Evolutionary conservation across 106 monocot genomes (phyloP), one percentile per base, ranked within the genome.

Genomic region (Narthecium ossifragum): DNA sequence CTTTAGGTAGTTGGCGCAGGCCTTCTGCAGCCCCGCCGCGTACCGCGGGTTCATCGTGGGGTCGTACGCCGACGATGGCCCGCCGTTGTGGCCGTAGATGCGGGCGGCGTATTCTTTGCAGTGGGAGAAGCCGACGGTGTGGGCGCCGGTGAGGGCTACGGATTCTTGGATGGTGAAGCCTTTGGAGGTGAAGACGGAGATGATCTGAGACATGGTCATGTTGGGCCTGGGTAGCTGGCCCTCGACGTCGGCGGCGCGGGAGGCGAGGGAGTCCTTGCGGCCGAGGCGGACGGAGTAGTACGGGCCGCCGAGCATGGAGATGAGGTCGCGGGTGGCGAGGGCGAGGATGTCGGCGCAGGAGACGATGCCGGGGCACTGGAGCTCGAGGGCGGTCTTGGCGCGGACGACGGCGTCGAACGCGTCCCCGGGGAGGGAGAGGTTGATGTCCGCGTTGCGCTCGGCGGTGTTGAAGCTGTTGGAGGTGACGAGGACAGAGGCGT

Each of bases 101-200:
- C 82, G 53, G 34, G 13, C 23, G 6, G 82, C 79, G 63, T 79
- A 88, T 62, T 88, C 82, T 48, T 67, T 75, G 79, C 87, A 87
- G 72, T 87, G 87, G 31, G 87, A 76, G 72, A 88, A 88, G 2
- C 87, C 87, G 39, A 88, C 82, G 51, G 87, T 88, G 76, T 88
- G 87, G 48, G 87, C 87, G 46, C 87, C 87, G 58, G 79, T 46
- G 39, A 88, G 82, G 24, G 79, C 87, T 26, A 88, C 82, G 56
- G 72, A 34, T 37, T 88, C 87, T 22, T 62, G 75, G 13, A 53
- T 20, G 2, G 79, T 55, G 72, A 82, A 82, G 2, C 79, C 73
- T 17, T 76, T 72, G 38, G 50, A 20, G 7, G 65, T 29, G 66
- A 88, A 88, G 29, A 73, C 24, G 26, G 28, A 13, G 36, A 82